These are phyloP conservation scores for Podaxis sp. DNA, from an alignment of 768 basidiomycete genomes.

Conservation along the genomic window DNA sequence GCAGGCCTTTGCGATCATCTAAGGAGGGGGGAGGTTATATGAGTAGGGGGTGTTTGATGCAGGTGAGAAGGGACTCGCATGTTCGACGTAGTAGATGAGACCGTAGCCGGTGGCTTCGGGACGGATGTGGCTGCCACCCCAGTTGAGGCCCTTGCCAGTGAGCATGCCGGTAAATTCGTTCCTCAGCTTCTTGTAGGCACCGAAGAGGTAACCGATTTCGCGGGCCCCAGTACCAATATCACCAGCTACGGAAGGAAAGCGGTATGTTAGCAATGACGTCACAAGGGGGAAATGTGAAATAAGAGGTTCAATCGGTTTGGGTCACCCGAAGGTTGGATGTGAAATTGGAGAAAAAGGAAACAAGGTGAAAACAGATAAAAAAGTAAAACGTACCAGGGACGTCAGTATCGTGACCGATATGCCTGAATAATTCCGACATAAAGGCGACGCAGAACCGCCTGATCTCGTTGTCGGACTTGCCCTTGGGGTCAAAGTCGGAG, in stretches of 20 bases:
- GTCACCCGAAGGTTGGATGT: neutral
- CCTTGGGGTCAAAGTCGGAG: conserved; percentile 79
- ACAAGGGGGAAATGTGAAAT: too few species aligned
- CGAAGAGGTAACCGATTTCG: conserved; percentile 74
- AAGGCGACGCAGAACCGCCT: conserved; percentile 67
- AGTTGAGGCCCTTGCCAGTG: conserved; percentile 65
- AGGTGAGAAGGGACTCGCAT: conserved; percentile 38
- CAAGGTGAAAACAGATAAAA: too few species aligned
- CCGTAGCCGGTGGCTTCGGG: conserved; percentile 74
- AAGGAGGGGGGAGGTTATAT: neutral
- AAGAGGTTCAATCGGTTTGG: too few species aligned
- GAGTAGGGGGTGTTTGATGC: neutral
- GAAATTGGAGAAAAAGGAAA: neutral
- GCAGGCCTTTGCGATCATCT: conserved; percentile 56
- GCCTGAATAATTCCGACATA: conserved; percentile 70
- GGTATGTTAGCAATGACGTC: too few species aligned
- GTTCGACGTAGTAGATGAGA: conserved; percentile 71
- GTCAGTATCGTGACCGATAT: conserved; percentile 72
- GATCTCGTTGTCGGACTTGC: conserved; percentile 72
- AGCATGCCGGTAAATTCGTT: conserved; percentile 71
- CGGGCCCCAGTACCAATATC: conserved; percentile 74
- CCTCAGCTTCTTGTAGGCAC: conserved; percentile 69
- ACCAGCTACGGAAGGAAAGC: conserved; percentile 33
- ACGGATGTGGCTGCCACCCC: conserved; percentile 71
- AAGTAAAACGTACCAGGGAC: conserved; percentile 44